Evolutionary conservation across 305 asterid species (phyloP).

Genomic region (Fraxinus latifolia): DNA sequence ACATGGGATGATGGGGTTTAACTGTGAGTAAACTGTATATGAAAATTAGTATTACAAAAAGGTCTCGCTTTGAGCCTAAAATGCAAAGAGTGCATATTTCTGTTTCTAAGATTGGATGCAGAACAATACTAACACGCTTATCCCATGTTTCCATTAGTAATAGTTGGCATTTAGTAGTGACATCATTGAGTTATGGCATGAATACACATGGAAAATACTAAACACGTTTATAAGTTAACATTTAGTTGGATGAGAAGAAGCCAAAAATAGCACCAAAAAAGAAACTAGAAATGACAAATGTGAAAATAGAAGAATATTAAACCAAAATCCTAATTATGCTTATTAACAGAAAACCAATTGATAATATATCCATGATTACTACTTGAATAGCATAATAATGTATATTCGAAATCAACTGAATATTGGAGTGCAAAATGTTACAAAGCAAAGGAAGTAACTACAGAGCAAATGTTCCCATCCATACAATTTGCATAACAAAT

Average conservation of each 20-base stretch:
- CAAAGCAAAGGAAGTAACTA: neutral
- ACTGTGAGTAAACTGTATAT: neutral
- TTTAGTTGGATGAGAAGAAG: neutral
- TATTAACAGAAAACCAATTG: neutral
- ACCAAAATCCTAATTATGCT: neutral
- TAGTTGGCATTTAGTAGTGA: conserved; percentile 4
- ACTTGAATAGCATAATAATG: neutral
- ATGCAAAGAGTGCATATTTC: conserved; percentile 29
- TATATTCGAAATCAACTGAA: neutral
- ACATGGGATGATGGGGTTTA: neutral
- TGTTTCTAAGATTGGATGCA: conserved; percentile 32
- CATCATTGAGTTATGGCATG: neutral
- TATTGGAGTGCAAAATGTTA: neutral
- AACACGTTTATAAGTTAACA: neutral
- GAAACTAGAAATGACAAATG: neutral
- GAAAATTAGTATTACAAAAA: conserved; percentile 4
- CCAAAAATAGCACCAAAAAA: neutral
- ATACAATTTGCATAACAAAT: neutral
- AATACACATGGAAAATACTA: neutral
- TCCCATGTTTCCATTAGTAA: conserved; percentile 10
- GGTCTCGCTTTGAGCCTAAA: neutral
- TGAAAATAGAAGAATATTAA: neutral
- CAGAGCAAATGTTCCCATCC: neutral
- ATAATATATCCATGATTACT: neutral
- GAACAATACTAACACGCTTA: neutral